These are phyloP conservation scores for Apiospora sp. DNA, from an alignment of 2,329 filamentous ascomycete genomes.

Conservation along the genomic window DNA sequence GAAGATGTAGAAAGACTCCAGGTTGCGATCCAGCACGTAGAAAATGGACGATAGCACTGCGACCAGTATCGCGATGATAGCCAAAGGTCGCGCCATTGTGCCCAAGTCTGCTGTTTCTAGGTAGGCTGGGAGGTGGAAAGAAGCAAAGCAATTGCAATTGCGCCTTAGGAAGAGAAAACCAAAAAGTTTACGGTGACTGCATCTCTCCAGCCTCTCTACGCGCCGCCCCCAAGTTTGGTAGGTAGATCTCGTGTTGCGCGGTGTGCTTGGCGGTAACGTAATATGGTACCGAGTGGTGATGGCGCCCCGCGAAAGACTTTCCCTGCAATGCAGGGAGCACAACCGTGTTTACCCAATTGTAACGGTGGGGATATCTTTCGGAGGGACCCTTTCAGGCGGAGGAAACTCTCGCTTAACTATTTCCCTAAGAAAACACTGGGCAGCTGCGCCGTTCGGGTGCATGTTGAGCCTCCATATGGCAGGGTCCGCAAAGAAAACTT, in stretches of 20 bases:
- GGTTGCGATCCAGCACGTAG: slow-evolving; percentile 65
- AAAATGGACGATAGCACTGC: slow-evolving; percentile 59
- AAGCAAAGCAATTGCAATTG: neutral
- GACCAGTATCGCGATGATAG: slow-evolving; percentile 27
- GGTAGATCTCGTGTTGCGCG: neutral
- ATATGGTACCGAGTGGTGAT: neutral
- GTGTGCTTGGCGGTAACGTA: neutral
- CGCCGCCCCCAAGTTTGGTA: neutral
- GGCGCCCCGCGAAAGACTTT: too few species aligned
- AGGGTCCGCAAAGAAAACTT: too few species aligned
- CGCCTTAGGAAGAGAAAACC: neutral
- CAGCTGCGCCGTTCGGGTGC: too few species aligned
- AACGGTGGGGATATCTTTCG: too few species aligned
- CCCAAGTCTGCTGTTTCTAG: neutral
- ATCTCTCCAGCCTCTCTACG: neutral
- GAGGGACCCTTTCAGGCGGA: too few species aligned
- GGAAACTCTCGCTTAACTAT: too few species aligned
- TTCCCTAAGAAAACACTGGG: too few species aligned
- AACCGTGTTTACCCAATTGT: too few species aligned
- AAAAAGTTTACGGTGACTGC: neutral
- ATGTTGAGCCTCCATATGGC: too few species aligned
- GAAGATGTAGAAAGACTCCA: slow-evolving; percentile 79
- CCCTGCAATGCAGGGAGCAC: too few species aligned
- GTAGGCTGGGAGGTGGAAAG: neutral
- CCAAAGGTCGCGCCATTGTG: slow-evolving; percentile 23